phyloP scores from a whole-genome alignment of 1,139 yeast species.

The Citeromyces siamensis region DNA sequence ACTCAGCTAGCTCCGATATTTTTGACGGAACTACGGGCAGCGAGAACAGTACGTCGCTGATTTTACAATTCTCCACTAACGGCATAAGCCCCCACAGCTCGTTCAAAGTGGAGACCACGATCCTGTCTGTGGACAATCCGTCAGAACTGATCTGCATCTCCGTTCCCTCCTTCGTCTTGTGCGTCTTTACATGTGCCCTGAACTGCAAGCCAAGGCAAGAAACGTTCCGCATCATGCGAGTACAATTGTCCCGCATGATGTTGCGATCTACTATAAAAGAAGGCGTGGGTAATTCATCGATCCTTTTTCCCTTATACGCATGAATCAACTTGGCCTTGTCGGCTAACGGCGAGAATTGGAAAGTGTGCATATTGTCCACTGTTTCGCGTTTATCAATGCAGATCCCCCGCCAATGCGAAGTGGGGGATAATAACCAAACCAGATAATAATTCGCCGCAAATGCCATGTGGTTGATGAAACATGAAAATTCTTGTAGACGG shows the following conservation, averaged over 20 bases:
- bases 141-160: constrained; percentile 22
- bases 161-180: constrained; percentile 42
- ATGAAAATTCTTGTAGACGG: too few species aligned
- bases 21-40: constrained; percentile 47
- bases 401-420: too few species aligned
- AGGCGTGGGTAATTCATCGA: constrained; percentile 39
- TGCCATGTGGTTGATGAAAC: too few species aligned
- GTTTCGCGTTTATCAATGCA: too few species aligned
- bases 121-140: constrained; percentile 23
- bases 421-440: too few species aligned
- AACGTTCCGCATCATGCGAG: constrained; percentile 25
- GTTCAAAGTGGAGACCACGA: constrained; percentile 59
- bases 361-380: constrained; percentile 11
- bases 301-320: constrained; percentile 17
- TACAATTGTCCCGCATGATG: constrained; percentile 24
- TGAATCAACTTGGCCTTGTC: constrained; percentile 14
- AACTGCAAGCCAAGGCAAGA: constrained; percentile 22
- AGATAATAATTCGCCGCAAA: too few species aligned
- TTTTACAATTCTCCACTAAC: constrained; percentile 24
- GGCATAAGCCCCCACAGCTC: constrained; percentile 45
- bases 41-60: constrained; percentile 55
- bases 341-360: constrained; percentile 13
- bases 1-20: constrained; percentile 33
- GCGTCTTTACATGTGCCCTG: constrained; percentile 70
- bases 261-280: constrained; percentile 30